Evolutionary conservation across 139 green algal genomes (phyloP), one percentile per base, ranked within the genome.

Genomic region (Closterium sp.): DNA sequence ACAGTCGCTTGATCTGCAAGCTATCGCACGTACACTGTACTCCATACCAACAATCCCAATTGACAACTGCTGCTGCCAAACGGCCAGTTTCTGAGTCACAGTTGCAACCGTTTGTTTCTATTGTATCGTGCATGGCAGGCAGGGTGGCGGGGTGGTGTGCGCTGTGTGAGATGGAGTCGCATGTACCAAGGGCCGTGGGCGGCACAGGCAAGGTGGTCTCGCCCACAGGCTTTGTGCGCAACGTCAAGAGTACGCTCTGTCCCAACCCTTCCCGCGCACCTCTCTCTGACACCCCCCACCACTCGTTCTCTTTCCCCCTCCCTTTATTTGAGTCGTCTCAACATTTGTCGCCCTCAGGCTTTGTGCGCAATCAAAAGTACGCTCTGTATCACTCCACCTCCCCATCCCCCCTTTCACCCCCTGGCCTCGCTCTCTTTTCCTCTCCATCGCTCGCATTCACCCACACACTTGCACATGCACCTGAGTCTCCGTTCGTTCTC

Each of bases 381-480:
- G n/a, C n/a, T n/a, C n/a, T n/a, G n/a, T n/a, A n/a, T n/a, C n/a
- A n/a, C n/a, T n/a, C n/a, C n/a, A n/a, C n/a, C n/a, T n/a, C n/a
- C n/a, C n/a, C n/a, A n/a, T n/a, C n/a, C n/a, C n/a, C n/a, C n/a
- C n/a, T n/a, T n/a, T n/a, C n/a, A n/a, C n/a, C n/a, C n/a, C n/a
- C n/a, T n/a, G n/a, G n/a, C n/a, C 29, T 92, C 28, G 2, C 9
- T 31, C 13, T 92, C 89, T 50, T 50, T 50, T 9, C 38, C 38
- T 50, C 38, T 50, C 38, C 38, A 9, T 9, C 38, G 5, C 38
- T 50, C 38, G 38, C 38, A 50, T 50, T 50, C 7, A 50, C 38
- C 38, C 99, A 89, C 97, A 99, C 95, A 98, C 96, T 90, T 95
- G 99, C 2, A 97, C 97, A n/a, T 97, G 99, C 95, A 99, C 92